Conservation (phyloP, 768 basidiomycete species). For the Neoboletus magnificus region DNA sequence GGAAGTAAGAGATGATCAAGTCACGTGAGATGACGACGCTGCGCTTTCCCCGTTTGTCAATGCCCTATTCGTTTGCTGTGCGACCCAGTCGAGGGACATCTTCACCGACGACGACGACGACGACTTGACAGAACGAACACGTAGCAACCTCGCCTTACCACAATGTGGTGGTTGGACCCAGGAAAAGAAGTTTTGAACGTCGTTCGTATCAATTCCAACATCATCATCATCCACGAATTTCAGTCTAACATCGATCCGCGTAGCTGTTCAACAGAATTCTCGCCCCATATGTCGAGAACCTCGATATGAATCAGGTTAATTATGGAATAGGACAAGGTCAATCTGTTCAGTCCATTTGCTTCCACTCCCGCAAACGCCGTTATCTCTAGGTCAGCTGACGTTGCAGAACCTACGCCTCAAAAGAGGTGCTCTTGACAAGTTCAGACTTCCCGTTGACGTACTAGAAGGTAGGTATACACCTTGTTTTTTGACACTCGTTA, state of each 20-base stretch:
- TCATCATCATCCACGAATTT: background rate
- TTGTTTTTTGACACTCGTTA: background rate
- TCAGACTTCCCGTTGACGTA: constrained; percentile 92
- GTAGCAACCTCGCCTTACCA: constrained; percentile 14
- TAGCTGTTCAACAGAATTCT: constrained; percentile 88
- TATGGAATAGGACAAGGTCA: constrained; percentile 87
- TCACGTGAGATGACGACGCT: constrained; percentile 31
- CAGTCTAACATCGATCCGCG: background rate
- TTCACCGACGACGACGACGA: constrained; percentile 1
- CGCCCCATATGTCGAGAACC: constrained; percentile 92
- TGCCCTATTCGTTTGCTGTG: constrained; percentile 27
- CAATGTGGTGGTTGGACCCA: constrained; percentile 87
- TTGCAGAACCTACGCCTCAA: constrained; percentile 83
- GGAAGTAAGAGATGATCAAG: no score
- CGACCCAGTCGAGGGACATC: background rate
- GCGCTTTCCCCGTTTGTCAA: constrained; percentile 24
- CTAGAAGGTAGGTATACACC: constrained; percentile 61
- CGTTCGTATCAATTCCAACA: constrained; percentile 34
- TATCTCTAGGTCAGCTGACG: constrained; percentile 61
- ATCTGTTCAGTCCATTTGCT: constrained; percentile 2
- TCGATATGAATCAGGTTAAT: constrained; percentile 93
- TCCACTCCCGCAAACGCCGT: constrained; percentile 2
- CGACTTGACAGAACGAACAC: background rate
- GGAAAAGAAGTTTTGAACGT: constrained; percentile 82
- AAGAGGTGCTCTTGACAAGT: constrained; percentile 91